These are phyloP conservation scores for Starmera pachycereana DNA, from an alignment of 805 yeast species.

Conservation along the genomic window DNA sequence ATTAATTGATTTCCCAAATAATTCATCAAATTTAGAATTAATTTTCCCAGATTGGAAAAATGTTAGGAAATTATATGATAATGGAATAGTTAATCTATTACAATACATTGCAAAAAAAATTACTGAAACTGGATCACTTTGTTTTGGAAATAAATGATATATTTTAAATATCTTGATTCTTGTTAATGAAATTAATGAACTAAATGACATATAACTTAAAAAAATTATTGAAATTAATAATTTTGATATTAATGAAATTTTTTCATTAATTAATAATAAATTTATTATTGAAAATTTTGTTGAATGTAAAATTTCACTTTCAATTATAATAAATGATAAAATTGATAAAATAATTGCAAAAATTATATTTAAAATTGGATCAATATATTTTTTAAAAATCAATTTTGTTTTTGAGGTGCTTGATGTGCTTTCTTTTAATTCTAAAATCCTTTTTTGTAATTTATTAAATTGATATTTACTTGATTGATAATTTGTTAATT, in stretches of 20 bases:
- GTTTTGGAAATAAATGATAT: slow-evolving; percentile 62
- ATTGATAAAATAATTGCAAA: slow-evolving; percentile 31
- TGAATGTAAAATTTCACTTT: slow-evolving; percentile 69
- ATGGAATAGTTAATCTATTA: slow-evolving; percentile 73
- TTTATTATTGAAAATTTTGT: slow-evolving; percentile 55
- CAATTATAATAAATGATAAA: slow-evolving; percentile 45
- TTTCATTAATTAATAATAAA: slow-evolving; percentile 26
- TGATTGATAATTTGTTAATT: slow-evolving; percentile 42
- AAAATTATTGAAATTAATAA: slow-evolving; percentile 31
- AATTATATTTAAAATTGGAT: slow-evolving; percentile 36
- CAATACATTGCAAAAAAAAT: slow-evolving; percentile 74
- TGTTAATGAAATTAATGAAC: slow-evolving; percentile 57
- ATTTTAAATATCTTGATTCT: slow-evolving; percentile 61
- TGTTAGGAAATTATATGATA: slow-evolving; percentile 69
- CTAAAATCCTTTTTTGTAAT: slow-evolving; percentile 36
- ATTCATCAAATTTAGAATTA: slow-evolving; percentile 50
- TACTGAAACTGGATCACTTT: slow-evolving; percentile 66
- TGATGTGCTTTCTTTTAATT: no score
- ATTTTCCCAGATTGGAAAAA: slow-evolving; percentile 38
- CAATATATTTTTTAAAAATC: slow-evolving; percentile 24
- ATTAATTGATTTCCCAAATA: slow-evolving; percentile 68
- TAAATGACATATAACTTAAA: slow-evolving; percentile 56
- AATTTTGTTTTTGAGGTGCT: no score
- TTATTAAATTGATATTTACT: slow-evolving; percentile 46
- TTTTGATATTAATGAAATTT: slow-evolving; percentile 17